These are phyloP conservation scores for Otatea glauca DNA, from an alignment of 176 grass and related monocot species.

Conservation along the genomic window DNA sequence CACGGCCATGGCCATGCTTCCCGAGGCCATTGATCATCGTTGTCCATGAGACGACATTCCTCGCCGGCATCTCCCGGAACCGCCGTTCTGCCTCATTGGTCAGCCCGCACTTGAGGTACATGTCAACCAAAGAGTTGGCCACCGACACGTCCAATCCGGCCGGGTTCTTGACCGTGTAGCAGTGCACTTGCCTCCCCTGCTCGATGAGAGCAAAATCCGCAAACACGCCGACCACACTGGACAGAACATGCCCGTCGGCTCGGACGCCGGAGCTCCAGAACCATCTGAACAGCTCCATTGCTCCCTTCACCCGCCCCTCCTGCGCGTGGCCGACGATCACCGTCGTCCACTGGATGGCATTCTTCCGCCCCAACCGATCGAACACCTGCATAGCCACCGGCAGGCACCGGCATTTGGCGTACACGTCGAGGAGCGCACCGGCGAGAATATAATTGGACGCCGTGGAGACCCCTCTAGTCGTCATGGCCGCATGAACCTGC, in stretches of 20 bases:
- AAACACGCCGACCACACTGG: constrained; percentile 35
- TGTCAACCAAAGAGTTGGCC: constrained; percentile 48
- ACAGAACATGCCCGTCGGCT: constrained; percentile 43
- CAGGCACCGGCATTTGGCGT: constrained; percentile 47
- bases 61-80: constrained; percentile 47
- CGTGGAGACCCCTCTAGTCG: neutral
- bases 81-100: constrained; percentile 22
- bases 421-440: constrained; percentile 50
- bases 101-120: constrained; percentile 65
- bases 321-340: constrained; percentile 51
- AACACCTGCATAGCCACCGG: constrained; percentile 44
- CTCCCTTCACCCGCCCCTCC: constrained; percentile 43
- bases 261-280: constrained; percentile 52
- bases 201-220: constrained; percentile 53
- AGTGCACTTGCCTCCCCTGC: constrained; percentile 61
- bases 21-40: constrained; percentile 59
- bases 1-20: constrained; percentile 51
- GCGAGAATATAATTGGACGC: constrained; percentile 32
- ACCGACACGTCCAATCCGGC: constrained; percentile 39
- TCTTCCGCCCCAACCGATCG: constrained; percentile 44
- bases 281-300: constrained; percentile 38
- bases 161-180: constrained; percentile 26
- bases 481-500: constrained; percentile 48
- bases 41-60: constrained; percentile 62
- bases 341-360: constrained; percentile 51